Evolutionary conservation across 495 filamentous ascomycete genomes (phyloP).

Genomic region (Collariella sp.): DNA sequence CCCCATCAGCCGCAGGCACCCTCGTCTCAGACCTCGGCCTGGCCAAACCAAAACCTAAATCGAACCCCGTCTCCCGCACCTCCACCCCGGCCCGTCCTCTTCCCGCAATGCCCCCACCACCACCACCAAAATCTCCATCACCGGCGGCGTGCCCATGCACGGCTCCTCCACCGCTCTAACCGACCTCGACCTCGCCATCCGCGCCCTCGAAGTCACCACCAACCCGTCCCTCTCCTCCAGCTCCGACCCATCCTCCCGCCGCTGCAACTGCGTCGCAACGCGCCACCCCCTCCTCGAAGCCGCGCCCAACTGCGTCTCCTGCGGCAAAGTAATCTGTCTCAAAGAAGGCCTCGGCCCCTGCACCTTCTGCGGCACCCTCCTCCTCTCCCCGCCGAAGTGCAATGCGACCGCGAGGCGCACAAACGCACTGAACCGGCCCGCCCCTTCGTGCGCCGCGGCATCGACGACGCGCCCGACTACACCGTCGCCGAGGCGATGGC

Average conservation of each 20-base stretch:
- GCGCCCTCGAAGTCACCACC: slow-evolving; percentile 79
- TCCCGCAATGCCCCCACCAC: slow-evolving; percentile 14
- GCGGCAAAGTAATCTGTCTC: slow-evolving; percentile 94
- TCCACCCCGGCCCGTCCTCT: slow-evolving; percentile 45
- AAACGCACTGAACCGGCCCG: slow-evolving; percentile 53
- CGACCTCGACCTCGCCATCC: slow-evolving; percentile 86
- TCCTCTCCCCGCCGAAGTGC: slow-evolving; percentile 65
- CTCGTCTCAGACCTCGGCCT: slow-evolving; percentile 66
- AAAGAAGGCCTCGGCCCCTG: slow-evolving; percentile 92
- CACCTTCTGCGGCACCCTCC: slow-evolving; percentile 73
- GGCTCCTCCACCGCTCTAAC: slow-evolving; percentile 64
- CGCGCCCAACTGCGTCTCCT: slow-evolving; percentile 84
- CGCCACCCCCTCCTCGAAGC: slow-evolving; percentile 77
- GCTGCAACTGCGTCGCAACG: slow-evolving; percentile 77
- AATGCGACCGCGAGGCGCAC: slow-evolving; percentile 61
- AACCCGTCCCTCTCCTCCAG: slow-evolving; percentile 58
- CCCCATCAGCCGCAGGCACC: slow-evolving; percentile 65
- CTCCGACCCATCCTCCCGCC: slow-evolving; percentile 41
- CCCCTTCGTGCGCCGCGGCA: slow-evolving; percentile 15
- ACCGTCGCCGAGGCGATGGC: slow-evolving; percentile 47
- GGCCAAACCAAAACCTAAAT: slow-evolving; percentile 53
- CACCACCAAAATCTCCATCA: slow-evolving; percentile 53
- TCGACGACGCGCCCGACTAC: slow-evolving; percentile 20
- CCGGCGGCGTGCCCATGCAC: slow-evolving; percentile 68
- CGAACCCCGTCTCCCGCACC: slow-evolving; percentile 44